Evolutionary conservation across 176 grass and related monocot genomes (phyloP), one percentile per base, ranked within the genome.

Genomic region (Miscanthus lutarioriparius): DNA sequence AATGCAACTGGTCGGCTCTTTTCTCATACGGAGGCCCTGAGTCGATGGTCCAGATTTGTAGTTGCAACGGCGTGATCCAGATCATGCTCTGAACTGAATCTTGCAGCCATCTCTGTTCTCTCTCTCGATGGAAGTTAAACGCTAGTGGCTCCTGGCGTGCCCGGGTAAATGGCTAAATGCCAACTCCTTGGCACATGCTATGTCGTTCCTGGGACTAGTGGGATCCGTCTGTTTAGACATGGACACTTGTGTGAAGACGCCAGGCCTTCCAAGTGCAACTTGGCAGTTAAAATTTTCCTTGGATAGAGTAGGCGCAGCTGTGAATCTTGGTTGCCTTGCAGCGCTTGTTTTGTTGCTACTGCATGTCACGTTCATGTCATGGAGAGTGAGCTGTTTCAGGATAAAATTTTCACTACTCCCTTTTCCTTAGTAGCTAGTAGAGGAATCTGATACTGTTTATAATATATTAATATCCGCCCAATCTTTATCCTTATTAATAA

Each of bases 401-500:
- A 16, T 12, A 36, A 79, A 39, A 12, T 54, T 51, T 51, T 32
- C 11, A 26, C 8, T 30, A 11, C 44, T 33, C 4, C 10, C 9
- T 40, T 40, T 54, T 16, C 58, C 51, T 33, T 63, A 3, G 11
- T 41, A 66, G 8, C 13, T 36, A 61, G 12, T 26, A 61, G 12
- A 76, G 59, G 84, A 77, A 90, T 67, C 84, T 47, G 84, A 74
- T 83, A 61, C 74, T 67, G 8, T 61, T 86, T 86, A 10, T 54
- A 17, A 10, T 25, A 14, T 64, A n/a, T n/a, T n/a, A 20, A 20
- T 27, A 64, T 43, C 25, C 26, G n/a, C 2, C 23, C 23, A 10
- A 66, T 56, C 66, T 90, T 88, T 83, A 53, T 90, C 76, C 27
- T 91, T 63, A 85, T 78, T 1, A 48, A 19, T 89, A 49, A n/a